Evolutionary conservation across 805 yeast species (phyloP).

Genomic region (Candida michaelii): DNA sequence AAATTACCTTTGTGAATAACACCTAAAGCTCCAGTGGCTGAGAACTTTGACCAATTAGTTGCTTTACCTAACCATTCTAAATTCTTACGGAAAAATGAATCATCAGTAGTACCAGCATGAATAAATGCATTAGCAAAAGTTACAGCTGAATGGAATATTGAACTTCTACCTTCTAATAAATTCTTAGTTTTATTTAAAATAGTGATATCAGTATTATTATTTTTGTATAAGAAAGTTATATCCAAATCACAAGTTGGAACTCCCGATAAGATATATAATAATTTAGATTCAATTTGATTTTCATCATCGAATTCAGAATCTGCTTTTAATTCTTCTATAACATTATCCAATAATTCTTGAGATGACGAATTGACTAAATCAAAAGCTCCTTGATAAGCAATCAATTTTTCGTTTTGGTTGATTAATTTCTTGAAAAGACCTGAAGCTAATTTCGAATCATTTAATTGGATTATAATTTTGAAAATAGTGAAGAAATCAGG

Average conservation of each 20-base stretch:
- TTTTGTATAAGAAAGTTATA: constrained; percentile 80
- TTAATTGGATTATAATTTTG: constrained; percentile 84
- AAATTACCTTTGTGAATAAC: constrained; percentile 95
- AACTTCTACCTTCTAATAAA: constrained; percentile 83
- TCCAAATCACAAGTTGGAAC: constrained; percentile 92
- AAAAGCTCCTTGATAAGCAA: constrained; percentile 92
- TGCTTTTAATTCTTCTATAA: constrained; percentile 41
- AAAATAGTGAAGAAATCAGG: constrained; percentile 85
- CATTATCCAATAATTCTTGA: constrained; percentile 74
- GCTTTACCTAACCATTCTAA: constrained; percentile 97
- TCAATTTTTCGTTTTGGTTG: constrained; percentile 46
- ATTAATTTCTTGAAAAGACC: constrained; percentile 64
- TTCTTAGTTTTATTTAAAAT: constrained; percentile 80
- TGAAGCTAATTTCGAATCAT: constrained; percentile 70
- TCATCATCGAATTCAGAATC: constrained; percentile 25
- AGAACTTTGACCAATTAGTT: constrained; percentile 96
- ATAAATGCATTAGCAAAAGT: constrained; percentile 92
- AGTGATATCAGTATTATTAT: constrained; percentile 82
- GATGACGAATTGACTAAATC: constrained; percentile 90
- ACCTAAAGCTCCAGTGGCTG: constrained; percentile 97
- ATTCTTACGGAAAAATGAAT: constrained; percentile 84
- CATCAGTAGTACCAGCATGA: constrained; percentile 96
- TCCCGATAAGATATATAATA: constrained; percentile 78
- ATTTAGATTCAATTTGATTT: constrained; percentile 36
- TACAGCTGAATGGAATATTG: constrained; percentile 93